Conservation (phyloP, 495 filamentous ascomycete genomes). For the Margaritispora aquatica region DNA sequence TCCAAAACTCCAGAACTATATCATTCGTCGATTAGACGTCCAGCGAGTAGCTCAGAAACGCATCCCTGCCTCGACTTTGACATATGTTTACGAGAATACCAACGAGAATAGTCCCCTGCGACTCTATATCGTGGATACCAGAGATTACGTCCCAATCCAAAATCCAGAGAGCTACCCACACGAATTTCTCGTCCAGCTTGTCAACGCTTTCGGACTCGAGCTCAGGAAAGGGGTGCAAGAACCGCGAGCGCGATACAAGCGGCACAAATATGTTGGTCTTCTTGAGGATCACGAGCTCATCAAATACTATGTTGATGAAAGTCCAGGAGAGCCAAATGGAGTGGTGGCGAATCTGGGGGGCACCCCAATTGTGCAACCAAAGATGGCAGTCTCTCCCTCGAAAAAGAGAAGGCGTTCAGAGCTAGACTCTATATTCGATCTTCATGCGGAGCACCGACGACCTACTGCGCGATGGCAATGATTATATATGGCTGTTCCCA, state of each 20-base stretch:
- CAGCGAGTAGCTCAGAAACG: not conserved
- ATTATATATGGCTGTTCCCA: too few relatives aligned
- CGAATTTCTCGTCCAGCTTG: not conserved
- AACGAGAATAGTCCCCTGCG: not conserved
- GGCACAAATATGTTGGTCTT: not conserved
- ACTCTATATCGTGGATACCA: not conserved
- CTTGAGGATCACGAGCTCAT: not conserved
- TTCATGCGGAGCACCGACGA: too few relatives aligned
- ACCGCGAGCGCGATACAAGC: not conserved
- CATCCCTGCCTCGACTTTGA: not conserved
- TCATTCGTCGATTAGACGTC: not conserved
- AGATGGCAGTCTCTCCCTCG: not conserved
- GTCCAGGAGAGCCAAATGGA: not conserved
- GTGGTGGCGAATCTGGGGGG: not conserved
- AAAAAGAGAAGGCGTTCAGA: not conserved
- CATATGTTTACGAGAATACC: slow-evolving; percentile 2
- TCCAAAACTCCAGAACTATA: not conserved
- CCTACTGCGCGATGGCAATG: too few relatives aligned
- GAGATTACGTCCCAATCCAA: not conserved
- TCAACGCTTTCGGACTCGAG: not conserved
- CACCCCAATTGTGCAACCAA: not conserved
- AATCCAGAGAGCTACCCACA: not conserved
- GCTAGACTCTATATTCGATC: not conserved
- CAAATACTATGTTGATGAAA: not conserved
- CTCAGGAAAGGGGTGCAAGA: not conserved